Base-by-base conservation (phyloP, 1,139 yeast genomes). In the Taphrina deformans region DNA sequence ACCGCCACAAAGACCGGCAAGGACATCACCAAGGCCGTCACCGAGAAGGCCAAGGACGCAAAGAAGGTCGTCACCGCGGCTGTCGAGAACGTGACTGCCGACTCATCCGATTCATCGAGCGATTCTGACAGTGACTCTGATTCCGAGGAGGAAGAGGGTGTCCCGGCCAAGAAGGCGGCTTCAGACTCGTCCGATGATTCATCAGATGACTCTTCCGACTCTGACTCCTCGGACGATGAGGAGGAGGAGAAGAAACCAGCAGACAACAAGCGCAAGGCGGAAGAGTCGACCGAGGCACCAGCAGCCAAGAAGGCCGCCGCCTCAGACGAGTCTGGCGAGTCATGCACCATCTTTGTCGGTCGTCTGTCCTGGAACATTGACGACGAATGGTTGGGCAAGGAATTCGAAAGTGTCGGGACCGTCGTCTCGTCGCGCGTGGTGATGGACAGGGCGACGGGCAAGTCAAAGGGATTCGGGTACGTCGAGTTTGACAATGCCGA, bases 291-390 rank as follows among this genome's bases (percentile, higher is more conserved):
- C 14, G 62, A 60, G 53, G 77, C 74, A 59, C 75, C 77, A 45
- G 77, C 77, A 68, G 69, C 75, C 66, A 71, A 69, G 38, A 65
- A 53, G 46, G 33, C 65, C 33, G 65, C 66, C 24, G 38, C 59
- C n/a, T 38, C 65, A 27, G 40, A 44, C 31, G 66, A 40, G 7
- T 31, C 52, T 2, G 66, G 56, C 38, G 75, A 70, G 61, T 88
- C 92, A 73, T 89, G 93, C 68, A 93, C 98, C 69, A 79, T 93
- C 72, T 93, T 93, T 74, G 98, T 91, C 70, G 99, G 99, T 74
- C 87, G 98, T 81, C 85, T 93, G 74, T 91, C 99, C 38, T 93
- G 98, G 98, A 89, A 87, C 79, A 83, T 93, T 74, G 99, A 93
- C 75, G 98, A 91, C 75, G 96, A 86, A 67, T 89, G 96, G 96